Conservation (phyloP, 2,329 filamentous ascomycete genomes). For the Aspergillus sp. region DNA sequence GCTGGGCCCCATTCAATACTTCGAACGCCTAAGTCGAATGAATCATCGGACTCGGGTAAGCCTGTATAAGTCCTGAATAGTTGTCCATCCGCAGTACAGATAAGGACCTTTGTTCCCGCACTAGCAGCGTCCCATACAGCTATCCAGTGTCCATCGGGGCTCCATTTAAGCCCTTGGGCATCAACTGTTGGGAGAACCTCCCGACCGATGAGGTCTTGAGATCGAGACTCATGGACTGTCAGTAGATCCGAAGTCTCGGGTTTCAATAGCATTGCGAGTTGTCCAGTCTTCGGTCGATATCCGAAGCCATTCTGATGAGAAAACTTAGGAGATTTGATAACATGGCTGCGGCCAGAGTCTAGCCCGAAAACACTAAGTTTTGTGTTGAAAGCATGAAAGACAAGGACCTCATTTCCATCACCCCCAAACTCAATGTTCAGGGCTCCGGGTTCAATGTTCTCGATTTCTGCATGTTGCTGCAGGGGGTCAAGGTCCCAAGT, state of each 20-base stretch:
- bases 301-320: slow-evolving; percentile 36
- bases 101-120: slow-evolving; percentile 50
- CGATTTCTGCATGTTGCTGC: slow-evolving; percentile 40
- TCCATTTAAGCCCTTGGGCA: slow-evolving; percentile 61
- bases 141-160: slow-evolving; percentile 60
- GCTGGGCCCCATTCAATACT: slow-evolving; percentile 53
- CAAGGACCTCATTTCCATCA: slow-evolving; percentile 37
- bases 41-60: slow-evolving; percentile 33
- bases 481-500: slow-evolving; percentile 40
- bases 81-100: slow-evolving; percentile 62
- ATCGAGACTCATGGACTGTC: slow-evolving; percentile 38
- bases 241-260: slow-evolving; percentile 39
- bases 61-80: slow-evolving; percentile 55
- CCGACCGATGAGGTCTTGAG: slow-evolving; percentile 35
- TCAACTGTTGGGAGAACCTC: slow-evolving; percentile 52
- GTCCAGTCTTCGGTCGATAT: slow-evolving; percentile 40
- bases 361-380: slow-evolving; percentile 39
- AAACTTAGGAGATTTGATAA: slow-evolving; percentile 43
- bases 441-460: slow-evolving; percentile 37
- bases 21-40: slow-evolving; percentile 51
- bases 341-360: slow-evolving; percentile 33
- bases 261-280: slow-evolving; percentile 42
- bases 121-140: slow-evolving; percentile 57
- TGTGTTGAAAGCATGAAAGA: slow-evolving; percentile 42
- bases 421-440: slow-evolving; percentile 41